Percentiles rank a stretch among this genome's conserved stretches.
phyloP scores from a whole-genome alignment of 2,329 filamentous ascomycete species.

The Ophiosphaerella narmari region DNA sequence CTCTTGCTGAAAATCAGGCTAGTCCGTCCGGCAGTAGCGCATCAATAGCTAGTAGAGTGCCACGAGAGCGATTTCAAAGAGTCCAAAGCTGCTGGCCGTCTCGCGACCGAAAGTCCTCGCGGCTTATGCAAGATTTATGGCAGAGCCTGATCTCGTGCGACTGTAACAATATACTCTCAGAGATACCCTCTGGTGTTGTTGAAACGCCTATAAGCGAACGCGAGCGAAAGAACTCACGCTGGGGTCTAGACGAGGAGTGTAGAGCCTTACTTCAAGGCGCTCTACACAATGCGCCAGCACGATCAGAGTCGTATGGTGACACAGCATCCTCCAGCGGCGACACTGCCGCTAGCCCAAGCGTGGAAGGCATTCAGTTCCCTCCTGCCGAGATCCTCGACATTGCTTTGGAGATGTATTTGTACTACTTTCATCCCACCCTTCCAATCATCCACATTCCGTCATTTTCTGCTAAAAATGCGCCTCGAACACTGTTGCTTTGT shows the following conservation, averaged over 20 bases:
- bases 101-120: constrained; percentile 33
- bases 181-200: constrained; percentile 26
- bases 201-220: constrained; percentile 33
- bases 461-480: constrained; percentile 56
- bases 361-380: constrained; percentile 47
- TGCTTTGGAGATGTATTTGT: constrained; percentile 59
- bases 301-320: constrained; percentile 36
- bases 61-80: constrained; percentile 44
- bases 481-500: constrained; percentile 53
- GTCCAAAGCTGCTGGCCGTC: constrained; percentile 48
- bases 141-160: constrained; percentile 35
- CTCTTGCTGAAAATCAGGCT: constrained; percentile 29
- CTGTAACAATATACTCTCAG: constrained; percentile 43
- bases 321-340: constrained; percentile 40
- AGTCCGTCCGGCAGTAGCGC: constrained; percentile 43
- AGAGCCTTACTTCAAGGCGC: constrained; percentile 47
- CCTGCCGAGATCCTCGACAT: constrained; percentile 60
- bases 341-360: constrained; percentile 30
- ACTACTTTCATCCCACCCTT: constrained; percentile 58
- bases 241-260: constrained; percentile 45
- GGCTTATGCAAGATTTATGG: constrained; percentile 44
- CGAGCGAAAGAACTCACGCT: constrained; percentile 40
- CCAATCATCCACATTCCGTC: constrained; percentile 60
- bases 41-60: constrained; percentile 46
- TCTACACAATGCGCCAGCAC: constrained; percentile 30